Evolutionary conservation across 225 moss, liverwort and hornwort species (phyloP).

Genomic region (Sphagnum tenellum): DNA sequence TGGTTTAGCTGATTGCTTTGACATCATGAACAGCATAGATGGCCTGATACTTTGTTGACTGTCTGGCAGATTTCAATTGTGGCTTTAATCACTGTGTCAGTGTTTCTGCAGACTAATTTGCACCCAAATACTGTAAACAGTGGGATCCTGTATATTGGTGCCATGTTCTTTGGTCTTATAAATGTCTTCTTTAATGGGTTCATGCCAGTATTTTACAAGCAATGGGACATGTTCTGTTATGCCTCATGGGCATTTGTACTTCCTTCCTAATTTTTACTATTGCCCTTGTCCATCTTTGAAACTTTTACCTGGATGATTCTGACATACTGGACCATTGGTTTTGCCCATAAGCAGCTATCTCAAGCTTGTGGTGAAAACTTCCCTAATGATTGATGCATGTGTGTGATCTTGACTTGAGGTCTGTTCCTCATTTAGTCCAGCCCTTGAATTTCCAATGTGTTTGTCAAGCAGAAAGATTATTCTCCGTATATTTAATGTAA

Average conservation of each 20-base stretch:
- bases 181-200: conserved; percentile 69
- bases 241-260: conserved; percentile 72
- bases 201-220: conserved; percentile 75
- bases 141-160: conserved; percentile 32
- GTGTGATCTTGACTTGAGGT: no score
- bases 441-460: no score
- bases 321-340: conserved; percentile 64
- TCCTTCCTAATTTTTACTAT: conserved; percentile 37
- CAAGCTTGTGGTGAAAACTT: no score
- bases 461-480: no score
- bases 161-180: conserved; percentile 60
- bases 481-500: no score
- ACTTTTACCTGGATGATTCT: conserved; percentile 19
- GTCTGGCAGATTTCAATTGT: conserved; percentile 32
- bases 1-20: no score
- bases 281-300: conserved; percentile 57
- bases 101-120: conserved; percentile 33
- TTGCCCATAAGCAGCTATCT: conserved; percentile 33
- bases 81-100: conserved; percentile 49
- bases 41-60: neutral
- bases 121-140: conserved; percentile 8
- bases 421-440: no score
- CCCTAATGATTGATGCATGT: no score
- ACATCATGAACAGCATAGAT: neutral
- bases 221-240: conserved; percentile 45